Base-by-base conservation (phyloP, 257 asterid species). In the Marsdenia floribunda region DNA sequence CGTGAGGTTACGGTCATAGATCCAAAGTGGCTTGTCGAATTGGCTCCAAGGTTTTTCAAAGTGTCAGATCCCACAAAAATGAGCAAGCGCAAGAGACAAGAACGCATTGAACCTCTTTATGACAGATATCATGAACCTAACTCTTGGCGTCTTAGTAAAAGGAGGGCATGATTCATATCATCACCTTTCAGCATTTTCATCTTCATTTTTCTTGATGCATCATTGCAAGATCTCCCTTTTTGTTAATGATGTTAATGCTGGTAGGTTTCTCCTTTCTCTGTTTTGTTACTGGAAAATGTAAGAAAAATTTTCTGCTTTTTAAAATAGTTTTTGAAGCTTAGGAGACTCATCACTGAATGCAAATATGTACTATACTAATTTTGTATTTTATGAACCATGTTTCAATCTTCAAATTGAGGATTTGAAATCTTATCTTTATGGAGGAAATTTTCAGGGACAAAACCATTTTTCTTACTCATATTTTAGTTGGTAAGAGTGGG, bases 51-150 rank as follows among this genome's bases (percentile, higher is more conserved):
- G 75, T 90, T 90, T 85, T 92, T 92, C 86, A 92, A 92, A 82
- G 94, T 86, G 46, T 73, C 97, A 12, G 97, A 94, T 81, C 96
- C 98, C 52, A 91, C 96, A 6, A 93, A 93, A 77, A 87, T 93
- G 92, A 91, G 97, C 92, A 93, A 91, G 85, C 96, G 97, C 63
- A 93, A 93, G 91, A 90, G 98, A 78, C 97, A 91, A 79, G 98
- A 93, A 78, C 93, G 97, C 8, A 87, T 93, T 82, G 97, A 91
- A 73, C 98, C 98, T 35, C 96, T 91, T 37, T 91, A 91, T 57
- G 97, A 93, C 78, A 83, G 97, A 87, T 91, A 93, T 75, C 93
- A 91, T 1, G 98, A 93, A 76, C 98, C 97, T 24, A 93, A 93
- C 77, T 90, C 97, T 15, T 93, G 98, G 98, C 93, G 97, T 75